phyloP scores from a whole-genome alignment of 2,329 filamentous ascomycete species.

The Paramyrothecium sp. region DNA sequence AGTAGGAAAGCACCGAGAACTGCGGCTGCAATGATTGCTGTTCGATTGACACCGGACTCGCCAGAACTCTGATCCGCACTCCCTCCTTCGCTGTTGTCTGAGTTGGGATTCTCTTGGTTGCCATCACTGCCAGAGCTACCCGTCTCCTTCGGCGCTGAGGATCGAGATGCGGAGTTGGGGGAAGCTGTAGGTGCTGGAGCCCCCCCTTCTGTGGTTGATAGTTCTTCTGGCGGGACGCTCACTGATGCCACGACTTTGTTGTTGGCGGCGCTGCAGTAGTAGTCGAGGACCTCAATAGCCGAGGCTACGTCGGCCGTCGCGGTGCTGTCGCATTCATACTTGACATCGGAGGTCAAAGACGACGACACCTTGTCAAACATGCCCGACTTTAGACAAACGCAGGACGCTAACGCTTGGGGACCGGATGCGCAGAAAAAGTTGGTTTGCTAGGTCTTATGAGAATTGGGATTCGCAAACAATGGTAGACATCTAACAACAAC shows the following conservation, averaged over 20 bases:
- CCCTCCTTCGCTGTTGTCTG: slow-evolving; percentile 8
- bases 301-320: slow-evolving; percentile 44
- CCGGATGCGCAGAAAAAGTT: slow-evolving; percentile 41
- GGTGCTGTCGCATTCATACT: slow-evolving; percentile 41
- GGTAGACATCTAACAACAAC: slow-evolving; percentile 2
- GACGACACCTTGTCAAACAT: slow-evolving; percentile 42
- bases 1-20: slow-evolving; percentile 23
- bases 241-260: slow-evolving; percentile 39
- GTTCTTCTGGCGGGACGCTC: slow-evolving; percentile 28
- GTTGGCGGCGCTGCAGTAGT: slow-evolving; percentile 50
- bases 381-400: slow-evolving; percentile 48
- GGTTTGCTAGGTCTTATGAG: slow-evolving; percentile 22
- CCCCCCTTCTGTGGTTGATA: slow-evolving; percentile 7
- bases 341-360: slow-evolving; percentile 41
- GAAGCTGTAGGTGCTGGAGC: slow-evolving; percentile 12
- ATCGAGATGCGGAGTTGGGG: background rate
- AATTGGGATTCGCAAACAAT: slow-evolving; percentile 12
- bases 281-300: slow-evolving; percentile 41
- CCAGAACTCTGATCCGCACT: background rate
- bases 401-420: slow-evolving; percentile 49
- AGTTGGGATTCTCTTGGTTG: slow-evolving; percentile 3
- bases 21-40: slow-evolving; percentile 30
- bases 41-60: slow-evolving; percentile 16
- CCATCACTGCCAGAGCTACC: slow-evolving; percentile 11
- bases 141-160: slow-evolving; percentile 14